A percentile compares a stretch with the other conserved stretches of the same genome.
These are phyloP conservation scores for Sporobolomyces pararoseus DNA, from an alignment of 768 basidiomycete genomes.

Conservation along the genomic window DNA sequence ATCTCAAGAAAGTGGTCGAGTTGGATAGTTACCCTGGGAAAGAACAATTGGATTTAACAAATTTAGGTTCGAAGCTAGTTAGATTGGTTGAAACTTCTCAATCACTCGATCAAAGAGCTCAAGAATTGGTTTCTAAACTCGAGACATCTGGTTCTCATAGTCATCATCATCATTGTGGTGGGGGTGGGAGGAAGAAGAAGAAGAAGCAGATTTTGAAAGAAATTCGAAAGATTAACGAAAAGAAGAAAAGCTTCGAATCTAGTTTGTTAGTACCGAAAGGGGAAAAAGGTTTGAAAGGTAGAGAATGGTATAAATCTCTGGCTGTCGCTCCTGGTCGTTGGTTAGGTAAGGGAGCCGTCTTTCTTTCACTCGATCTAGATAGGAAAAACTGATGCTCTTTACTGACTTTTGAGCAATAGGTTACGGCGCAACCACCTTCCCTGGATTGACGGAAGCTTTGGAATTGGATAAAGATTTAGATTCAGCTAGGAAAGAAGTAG, in stretches of 20 bases:
- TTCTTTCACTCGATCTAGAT: neutral
- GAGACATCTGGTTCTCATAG: neutral
- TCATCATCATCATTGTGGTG: neutral
- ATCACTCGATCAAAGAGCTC: neutral
- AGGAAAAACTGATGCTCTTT: neutral
- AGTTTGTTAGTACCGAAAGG: slow-evolving; percentile 65
- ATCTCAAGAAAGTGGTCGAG: neutral
- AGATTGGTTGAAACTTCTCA: neutral
- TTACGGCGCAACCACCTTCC: slow-evolving; percentile 74
- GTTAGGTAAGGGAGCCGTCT: slow-evolving; percentile 44
- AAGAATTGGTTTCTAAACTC: neutral
- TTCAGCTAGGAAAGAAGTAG: slow-evolving; percentile 60
- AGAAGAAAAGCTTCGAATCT: slow-evolving; percentile 17
- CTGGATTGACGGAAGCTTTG: slow-evolving; percentile 71
- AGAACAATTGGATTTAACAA: neutral
- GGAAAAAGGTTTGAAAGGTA: slow-evolving; percentile 67
- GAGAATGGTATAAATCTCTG: slow-evolving; percentile 79
- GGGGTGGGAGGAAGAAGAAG: slow-evolving; percentile 47
- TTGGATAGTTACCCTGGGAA: neutral
- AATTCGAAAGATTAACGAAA: slow-evolving; percentile 16
- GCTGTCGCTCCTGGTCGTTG: slow-evolving; percentile 70
- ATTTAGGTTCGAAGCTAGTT: neutral
- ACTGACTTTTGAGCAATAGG: neutral
- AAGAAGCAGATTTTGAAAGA: slow-evolving; percentile 50
- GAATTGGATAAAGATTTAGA: slow-evolving; percentile 64